Evolutionary conservation across 129 eudicot genomes (phyloP), one percentile per base, ranked within the genome.

Genomic region (Flaveria robusta): DNA sequence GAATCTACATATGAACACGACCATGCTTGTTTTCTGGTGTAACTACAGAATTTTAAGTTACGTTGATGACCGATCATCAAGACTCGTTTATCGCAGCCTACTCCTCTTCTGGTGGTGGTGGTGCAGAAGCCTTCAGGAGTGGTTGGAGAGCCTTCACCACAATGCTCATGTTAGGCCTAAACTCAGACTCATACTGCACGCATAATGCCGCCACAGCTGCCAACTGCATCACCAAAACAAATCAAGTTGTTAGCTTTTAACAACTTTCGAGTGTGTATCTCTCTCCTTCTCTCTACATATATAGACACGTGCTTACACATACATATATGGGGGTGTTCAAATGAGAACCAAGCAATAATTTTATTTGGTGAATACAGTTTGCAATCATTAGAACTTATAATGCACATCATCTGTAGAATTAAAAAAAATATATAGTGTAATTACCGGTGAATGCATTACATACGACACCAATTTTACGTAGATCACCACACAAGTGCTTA

Each of bases 121-220:
- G 88, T 20, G 77, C 83, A 47, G 86, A 66, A 58, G 81, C 27
- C 81, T 81, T 88, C 67, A 88, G 50, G 37, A 88, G 90, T 9
- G 93, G 90, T 75, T 86, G 90, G 66, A 88, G 85, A 68, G 93
- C 93, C 81, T 88, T 88, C 66, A 84, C 93, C 55, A 88, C 93
- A 70, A 88, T 88, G 81, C 88, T 86, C 93, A 88, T 88, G 69
- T 86, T 88, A 9, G 93, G 93, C 72, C 90, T 80, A 54, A 88
- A 88, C 80, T 88, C 90, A 1, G 90, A 79, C 68, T 88, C 93
- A 41, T 88, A 88, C 78, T 88, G 90, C 80, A 88, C 90, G 26
- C 93, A 88, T 78, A 88, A 77, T 72, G 93, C 90, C 43, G 93
- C 93, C 65, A 88, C 90, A 39, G 90, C 93, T n/a, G 93, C 93